Evolutionary conservation across 2,329 filamentous ascomycete species (phyloP), one percentile per base, ranked within the genome.

Genomic region (Aspergillus uvarum): DNA sequence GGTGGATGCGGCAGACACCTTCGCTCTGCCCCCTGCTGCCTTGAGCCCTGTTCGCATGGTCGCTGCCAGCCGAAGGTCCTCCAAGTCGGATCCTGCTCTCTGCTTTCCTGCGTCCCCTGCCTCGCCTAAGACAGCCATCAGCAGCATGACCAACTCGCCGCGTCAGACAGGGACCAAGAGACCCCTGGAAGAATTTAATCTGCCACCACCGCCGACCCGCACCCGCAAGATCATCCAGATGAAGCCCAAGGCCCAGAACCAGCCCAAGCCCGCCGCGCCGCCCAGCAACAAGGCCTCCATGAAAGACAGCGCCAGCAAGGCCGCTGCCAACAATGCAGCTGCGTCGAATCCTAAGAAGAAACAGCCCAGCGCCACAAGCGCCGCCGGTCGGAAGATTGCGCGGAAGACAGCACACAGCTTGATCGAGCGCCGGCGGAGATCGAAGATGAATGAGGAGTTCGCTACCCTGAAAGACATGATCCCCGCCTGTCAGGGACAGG

Each of bases 381-480:
- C 91, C 1, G 92, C 93, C 0, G 92, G 92, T n/a, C 85, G 92
- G 58, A 98, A 97, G 80, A 96, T 95, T 67, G 93, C 95, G 5
- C 85, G 95, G 66, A 98, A 97, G 79, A 98, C 94, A 1, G 95
- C 95, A 11, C 95, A 99, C 72, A 97, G 92, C 70, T 79, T 98
- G 66, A 99, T 98, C 68, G 95, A 99, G 79, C 83, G 95, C 50
- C 82, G 94, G 59, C 82, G 95, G 68, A 83, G 95, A 63, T 96
- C 91, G 12, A 99, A 98, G 81, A 99, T 98, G 94, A 98, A 99
- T 68, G 94, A 98, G 74, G 95, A 98, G 78, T 98, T 98, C 79
- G 90, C 87, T 2, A 89, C 96, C 16, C 79, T 98, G 65, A 98
- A 98, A 78, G 86, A 89, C 69, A 92, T 99, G 90, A 96, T 98